These are phyloP conservation scores for Juncus inflexus DNA, from an alignment of 176 grass and related monocot genomes.

Conservation along the genomic window DNA sequence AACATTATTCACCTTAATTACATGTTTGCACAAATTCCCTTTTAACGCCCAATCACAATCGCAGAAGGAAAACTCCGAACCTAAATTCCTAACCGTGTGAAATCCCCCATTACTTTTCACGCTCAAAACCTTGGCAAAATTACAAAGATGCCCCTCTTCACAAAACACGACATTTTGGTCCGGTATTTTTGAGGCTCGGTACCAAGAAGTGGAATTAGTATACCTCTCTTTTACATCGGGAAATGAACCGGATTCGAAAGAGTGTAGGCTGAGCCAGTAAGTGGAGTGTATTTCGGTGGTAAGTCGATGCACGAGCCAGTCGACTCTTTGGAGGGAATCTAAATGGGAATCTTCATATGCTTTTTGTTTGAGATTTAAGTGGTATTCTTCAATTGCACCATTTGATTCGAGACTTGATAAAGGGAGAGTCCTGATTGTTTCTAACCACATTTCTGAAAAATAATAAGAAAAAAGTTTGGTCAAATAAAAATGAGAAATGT, in stretches of 20 bases:
- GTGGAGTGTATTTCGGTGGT: slow-evolving; percentile 85
- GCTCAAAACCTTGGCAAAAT: slow-evolving; percentile 56
- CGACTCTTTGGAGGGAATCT: slow-evolving; percentile 66
- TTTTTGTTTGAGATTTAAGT: slow-evolving; percentile 88
- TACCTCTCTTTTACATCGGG: slow-evolving; percentile 73
- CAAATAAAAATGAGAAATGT: neutral
- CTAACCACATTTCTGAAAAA: slow-evolving; percentile 80
- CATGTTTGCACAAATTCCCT: slow-evolving; percentile 87
- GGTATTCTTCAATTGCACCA: slow-evolving; percentile 77
- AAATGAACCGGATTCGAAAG: slow-evolving; percentile 82
- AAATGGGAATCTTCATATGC: slow-evolving; percentile 75
- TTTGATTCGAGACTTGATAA: slow-evolving; percentile 73
- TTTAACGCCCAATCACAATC: slow-evolving; percentile 78
- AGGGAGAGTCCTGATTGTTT: slow-evolving; percentile 61
- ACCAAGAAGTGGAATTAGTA: slow-evolving; percentile 81
- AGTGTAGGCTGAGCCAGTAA: slow-evolving; percentile 79
- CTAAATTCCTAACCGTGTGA: slow-evolving; percentile 58
- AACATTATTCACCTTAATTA: slow-evolving; percentile 80
- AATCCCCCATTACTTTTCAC: slow-evolving; percentile 50
- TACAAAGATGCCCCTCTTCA: slow-evolving; percentile 13
- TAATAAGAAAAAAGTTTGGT: slow-evolving; percentile 21
- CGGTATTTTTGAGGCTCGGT: slow-evolving; percentile 61
- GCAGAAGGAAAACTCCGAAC: slow-evolving; percentile 78
- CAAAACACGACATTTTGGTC: slow-evolving; percentile 51
- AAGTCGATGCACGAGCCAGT: slow-evolving; percentile 91